Evolutionary conservation across 257 asterid genomes (phyloP).

Genomic region (Salvia hispanica): DNA sequence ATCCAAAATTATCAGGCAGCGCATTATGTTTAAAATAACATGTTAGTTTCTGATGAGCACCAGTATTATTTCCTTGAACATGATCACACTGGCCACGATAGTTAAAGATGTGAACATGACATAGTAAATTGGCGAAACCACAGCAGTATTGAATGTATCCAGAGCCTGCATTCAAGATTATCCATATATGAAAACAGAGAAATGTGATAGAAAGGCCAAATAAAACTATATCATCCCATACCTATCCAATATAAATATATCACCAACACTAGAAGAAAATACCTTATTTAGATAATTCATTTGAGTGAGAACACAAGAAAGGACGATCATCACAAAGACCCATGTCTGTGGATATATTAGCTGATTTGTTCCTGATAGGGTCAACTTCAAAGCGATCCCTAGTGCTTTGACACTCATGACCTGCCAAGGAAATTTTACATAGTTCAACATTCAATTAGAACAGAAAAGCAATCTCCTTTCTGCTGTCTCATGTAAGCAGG

Average conservation of each 20-base stretch:
- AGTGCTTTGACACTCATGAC: constrained; percentile 97
- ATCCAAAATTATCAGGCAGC: constrained; percentile 14
- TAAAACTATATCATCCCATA: background rate
- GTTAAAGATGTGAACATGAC: constrained; percentile 97
- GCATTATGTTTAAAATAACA: constrained; percentile 3
- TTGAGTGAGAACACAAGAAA: constrained; percentile 76
- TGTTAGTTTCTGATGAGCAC: background rate
- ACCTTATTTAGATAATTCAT: constrained; percentile 95
- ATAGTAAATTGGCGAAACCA: constrained; percentile 93
- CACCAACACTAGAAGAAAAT: background rate
- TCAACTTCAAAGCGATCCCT: constrained; percentile 92
- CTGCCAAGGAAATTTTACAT: constrained; percentile 45
- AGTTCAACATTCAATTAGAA: constrained; percentile 21
- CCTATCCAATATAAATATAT: background rate
- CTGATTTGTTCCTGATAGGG: constrained; percentile 88
- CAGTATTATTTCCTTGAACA: constrained; percentile 84
- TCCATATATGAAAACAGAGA: constrained; percentile 26
- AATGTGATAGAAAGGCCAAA: background rate
- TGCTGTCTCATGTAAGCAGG: background rate
- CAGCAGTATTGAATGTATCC: constrained; percentile 97
- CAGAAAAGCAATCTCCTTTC: constrained; percentile 1
- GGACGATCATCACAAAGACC: constrained; percentile 74
- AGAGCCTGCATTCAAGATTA: constrained; percentile 75
- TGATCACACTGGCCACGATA: constrained; percentile 92
- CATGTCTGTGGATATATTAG: constrained; percentile 90